phyloP scores from a whole-genome alignment of 148 eudicot species.

The Linanthus parryae region DNA sequence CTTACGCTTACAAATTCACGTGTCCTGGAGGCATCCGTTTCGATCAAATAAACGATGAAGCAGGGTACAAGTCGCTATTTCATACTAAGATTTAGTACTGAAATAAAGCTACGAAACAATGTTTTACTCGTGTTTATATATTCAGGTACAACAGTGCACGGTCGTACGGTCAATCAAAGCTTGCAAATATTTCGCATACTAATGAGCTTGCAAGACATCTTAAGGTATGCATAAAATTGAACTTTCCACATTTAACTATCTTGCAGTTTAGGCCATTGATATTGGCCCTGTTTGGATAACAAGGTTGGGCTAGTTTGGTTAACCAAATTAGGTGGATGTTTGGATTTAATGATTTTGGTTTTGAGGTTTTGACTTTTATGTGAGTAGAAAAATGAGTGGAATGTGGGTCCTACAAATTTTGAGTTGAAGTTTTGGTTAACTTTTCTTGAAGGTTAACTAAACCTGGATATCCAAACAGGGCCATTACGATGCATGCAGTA shows the following conservation, averaged over 20 bases:
- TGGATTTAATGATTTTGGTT: no score
- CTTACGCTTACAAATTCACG: constrained; percentile 55
- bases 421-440: neutral
- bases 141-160: constrained; percentile 63
- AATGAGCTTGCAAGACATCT: constrained; percentile 70
- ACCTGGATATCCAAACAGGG: no score
- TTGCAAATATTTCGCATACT: constrained; percentile 70
- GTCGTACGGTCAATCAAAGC: constrained; percentile 91
- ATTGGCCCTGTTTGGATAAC: no score
- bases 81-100: neutral
- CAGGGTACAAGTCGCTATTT: no score
- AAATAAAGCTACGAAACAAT: neutral
- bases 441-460: neutral
- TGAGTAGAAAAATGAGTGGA: no score
- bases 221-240: constrained; percentile 32
- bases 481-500: no score
- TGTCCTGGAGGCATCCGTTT: constrained; percentile 44
- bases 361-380: no score
- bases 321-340: no score
- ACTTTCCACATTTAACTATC: neutral
- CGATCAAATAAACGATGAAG: constrained; percentile 39
- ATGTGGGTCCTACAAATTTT: no score
- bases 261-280: no score
- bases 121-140: neutral
- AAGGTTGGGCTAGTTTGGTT: no score